Percentiles rank a stretch among this genome's conserved stretches.
Evolutionary conservation across 2,329 filamentous ascomycete species (phyloP).

Genomic region (Paramyrothecium sp.): DNA sequence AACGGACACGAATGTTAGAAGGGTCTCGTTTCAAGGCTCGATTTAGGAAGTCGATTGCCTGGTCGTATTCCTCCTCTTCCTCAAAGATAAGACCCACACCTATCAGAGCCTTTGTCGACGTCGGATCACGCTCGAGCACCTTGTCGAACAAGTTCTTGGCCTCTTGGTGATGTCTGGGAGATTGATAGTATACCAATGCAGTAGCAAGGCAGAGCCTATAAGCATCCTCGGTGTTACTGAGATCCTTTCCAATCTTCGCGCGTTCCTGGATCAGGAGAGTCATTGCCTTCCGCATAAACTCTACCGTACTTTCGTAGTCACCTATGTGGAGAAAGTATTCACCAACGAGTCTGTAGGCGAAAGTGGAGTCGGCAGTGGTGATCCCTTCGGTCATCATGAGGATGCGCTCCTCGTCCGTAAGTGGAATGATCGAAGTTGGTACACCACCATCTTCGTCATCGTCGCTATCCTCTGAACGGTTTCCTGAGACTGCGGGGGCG

Average conservation of each 20-base stretch:
- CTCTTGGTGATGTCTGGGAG: conserved; percentile 84
- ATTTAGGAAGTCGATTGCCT: conserved; percentile 77
- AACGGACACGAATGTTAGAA: conserved; percentile 73
- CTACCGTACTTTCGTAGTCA: conserved; percentile 79
- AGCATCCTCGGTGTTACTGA: conserved; percentile 70
- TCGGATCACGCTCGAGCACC: conserved; percentile 72
- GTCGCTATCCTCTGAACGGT: conserved; percentile 52
- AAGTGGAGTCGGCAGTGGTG: conserved; percentile 64
- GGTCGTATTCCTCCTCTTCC: conserved; percentile 84
- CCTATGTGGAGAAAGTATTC: conserved; percentile 83
- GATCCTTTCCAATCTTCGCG: conserved; percentile 64
- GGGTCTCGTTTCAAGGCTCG: conserved; percentile 73
- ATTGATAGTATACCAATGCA: conserved; percentile 86
- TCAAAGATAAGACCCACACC: conserved; percentile 90
- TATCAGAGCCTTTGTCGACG: conserved; percentile 78
- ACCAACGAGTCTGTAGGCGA: conserved; percentile 80
- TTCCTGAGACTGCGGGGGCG: conserved; percentile 19
- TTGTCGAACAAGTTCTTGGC: conserved; percentile 83
- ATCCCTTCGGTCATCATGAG: conserved; percentile 78
- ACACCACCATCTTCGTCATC: conserved; percentile 58
- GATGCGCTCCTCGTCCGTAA: conserved; percentile 76
- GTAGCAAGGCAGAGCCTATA: conserved; percentile 78
- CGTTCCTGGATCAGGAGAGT: conserved; percentile 59
- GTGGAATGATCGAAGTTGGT: conserved; percentile 51
- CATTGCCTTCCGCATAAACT: conserved; percentile 74